phyloP scores from a whole-genome alignment of 345 rosid species.

The Laguncularia racemosa region DNA sequence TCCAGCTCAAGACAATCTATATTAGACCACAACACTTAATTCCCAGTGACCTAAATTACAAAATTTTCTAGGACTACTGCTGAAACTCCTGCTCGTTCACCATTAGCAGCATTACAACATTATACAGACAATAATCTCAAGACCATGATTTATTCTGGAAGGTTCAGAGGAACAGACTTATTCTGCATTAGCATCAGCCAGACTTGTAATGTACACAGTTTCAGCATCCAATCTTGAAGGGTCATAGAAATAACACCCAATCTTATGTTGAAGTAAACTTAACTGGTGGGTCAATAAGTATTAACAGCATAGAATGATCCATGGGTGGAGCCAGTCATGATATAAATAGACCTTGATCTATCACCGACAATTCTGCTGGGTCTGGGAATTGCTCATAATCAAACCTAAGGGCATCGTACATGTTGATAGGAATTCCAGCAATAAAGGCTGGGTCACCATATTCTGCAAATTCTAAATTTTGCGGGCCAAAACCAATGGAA shows the following conservation, averaged over 20 bases:
- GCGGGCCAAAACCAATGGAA: constrained; percentile 40
- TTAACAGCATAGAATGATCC: background rate
- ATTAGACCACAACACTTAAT: too few species aligned
- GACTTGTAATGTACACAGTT: constrained; percentile 1
- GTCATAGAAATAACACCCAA: background rate
- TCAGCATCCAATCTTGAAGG: constrained; percentile 6
- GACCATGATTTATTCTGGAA: too few species aligned
- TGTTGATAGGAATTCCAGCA: constrained; percentile 41
- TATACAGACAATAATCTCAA: too few species aligned
- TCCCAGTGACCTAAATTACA: too few species aligned
- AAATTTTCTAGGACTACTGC: too few species aligned
- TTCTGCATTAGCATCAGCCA: constrained; percentile 1
- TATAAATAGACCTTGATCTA: constrained; percentile 67
- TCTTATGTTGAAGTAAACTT: background rate
- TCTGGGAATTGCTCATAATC: constrained; percentile 51
- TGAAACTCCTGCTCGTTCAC: too few species aligned
- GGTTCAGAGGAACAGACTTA: background rate
- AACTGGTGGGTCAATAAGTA: background rate
- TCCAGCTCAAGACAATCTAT: too few species aligned
- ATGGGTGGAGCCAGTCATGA: constrained; percentile 19
- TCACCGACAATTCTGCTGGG: constrained; percentile 44
- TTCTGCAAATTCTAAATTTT: constrained; percentile 32
- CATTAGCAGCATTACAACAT: too few species aligned
- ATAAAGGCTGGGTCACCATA: constrained; percentile 28
- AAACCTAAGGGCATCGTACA: constrained; percentile 43